Conservation (phyloP, 2,329 filamentous ascomycete genomes). For the Macroventuria anomochaeta region DNA sequence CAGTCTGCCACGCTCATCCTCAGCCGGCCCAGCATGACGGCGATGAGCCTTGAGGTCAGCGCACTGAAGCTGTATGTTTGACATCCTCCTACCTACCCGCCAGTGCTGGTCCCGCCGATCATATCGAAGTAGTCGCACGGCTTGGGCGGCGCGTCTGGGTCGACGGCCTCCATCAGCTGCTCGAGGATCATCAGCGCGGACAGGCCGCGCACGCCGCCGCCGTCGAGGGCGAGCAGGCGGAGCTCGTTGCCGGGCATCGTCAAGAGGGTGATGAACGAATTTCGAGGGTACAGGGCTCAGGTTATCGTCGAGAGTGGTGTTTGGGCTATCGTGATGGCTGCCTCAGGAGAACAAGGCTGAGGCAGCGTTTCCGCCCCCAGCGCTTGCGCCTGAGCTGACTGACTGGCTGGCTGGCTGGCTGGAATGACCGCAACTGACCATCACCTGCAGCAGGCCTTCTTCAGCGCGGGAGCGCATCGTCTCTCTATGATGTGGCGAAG, state of each 20-base stretch:
- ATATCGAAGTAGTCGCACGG: slow-evolving; percentile 19
- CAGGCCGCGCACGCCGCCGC: slow-evolving; percentile 18
- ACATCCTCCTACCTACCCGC: background rate
- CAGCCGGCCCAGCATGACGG: slow-evolving; percentile 17
- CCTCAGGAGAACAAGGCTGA: too few relatives aligned
- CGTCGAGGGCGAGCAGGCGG: slow-evolving; percentile 24
- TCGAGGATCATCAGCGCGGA: slow-evolving; percentile 19
- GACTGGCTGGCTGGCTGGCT: too few relatives aligned
- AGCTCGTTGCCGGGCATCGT: slow-evolving; percentile 15
- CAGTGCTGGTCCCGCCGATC: background rate
- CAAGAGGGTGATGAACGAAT: too few relatives aligned
- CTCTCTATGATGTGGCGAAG: too few relatives aligned
- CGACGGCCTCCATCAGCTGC: slow-evolving; percentile 17
- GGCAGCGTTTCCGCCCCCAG: too few relatives aligned
- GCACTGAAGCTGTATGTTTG: slow-evolving; percentile 19
- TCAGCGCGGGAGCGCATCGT: too few relatives aligned
- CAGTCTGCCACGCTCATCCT: slow-evolving; percentile 13
- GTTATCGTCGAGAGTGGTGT: too few relatives aligned
- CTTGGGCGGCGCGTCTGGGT: slow-evolving; percentile 14
- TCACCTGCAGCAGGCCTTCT: too few relatives aligned
- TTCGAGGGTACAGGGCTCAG: too few relatives aligned
- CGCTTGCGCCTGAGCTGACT: too few relatives aligned
- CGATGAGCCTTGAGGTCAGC: slow-evolving; percentile 13
- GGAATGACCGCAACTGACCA: too few relatives aligned
- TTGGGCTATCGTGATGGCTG: too few relatives aligned